phyloP scores from a whole-genome alignment of 345 rosid species.

The Chamaenerion angustifolium region DNA sequence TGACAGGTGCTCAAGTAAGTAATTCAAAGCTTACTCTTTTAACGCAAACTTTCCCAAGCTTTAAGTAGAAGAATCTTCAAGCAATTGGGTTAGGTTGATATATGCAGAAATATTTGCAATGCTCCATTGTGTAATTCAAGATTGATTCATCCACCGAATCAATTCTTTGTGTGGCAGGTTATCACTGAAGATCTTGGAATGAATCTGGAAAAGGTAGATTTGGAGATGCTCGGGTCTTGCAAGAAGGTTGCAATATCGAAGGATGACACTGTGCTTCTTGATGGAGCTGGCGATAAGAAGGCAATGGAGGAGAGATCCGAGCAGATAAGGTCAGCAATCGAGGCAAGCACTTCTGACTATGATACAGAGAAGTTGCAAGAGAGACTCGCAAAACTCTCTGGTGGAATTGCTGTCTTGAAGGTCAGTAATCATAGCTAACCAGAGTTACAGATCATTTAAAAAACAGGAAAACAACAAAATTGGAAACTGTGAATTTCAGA shows the following conservation, averaged over 20 bases:
- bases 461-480: not conserved
- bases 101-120: too few species aligned
- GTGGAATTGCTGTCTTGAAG: conserved; percentile 94
- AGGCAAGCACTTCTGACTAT: conserved; percentile 74
- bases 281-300: conserved; percentile 89
- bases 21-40: not conserved
- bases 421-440: conserved; percentile 15
- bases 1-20: conserved; percentile 80
- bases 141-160: not conserved
- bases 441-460: not conserved
- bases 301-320: conserved; percentile 81
- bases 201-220: conserved; percentile 77
- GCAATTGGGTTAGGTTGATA: not conserved
- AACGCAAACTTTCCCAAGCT: too few species aligned
- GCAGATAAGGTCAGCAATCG: conserved; percentile 68
- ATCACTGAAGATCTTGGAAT: conserved; percentile 89
- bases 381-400: conserved; percentile 85
- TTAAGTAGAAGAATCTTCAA: not conserved
- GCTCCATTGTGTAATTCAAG: not conserved
- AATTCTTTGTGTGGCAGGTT: conserved; percentile 22
- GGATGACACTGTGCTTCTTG: conserved; percentile 79
- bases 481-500: conserved; percentile 21
- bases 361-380: conserved; percentile 92
- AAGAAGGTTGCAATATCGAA: conserved; percentile 89
- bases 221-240: conserved; percentile 77